These are phyloP conservation scores for Neotropicomus parvogracilis DNA, from an alignment of 1,284 basidiomycete species.

Conservation along the genomic window DNA sequence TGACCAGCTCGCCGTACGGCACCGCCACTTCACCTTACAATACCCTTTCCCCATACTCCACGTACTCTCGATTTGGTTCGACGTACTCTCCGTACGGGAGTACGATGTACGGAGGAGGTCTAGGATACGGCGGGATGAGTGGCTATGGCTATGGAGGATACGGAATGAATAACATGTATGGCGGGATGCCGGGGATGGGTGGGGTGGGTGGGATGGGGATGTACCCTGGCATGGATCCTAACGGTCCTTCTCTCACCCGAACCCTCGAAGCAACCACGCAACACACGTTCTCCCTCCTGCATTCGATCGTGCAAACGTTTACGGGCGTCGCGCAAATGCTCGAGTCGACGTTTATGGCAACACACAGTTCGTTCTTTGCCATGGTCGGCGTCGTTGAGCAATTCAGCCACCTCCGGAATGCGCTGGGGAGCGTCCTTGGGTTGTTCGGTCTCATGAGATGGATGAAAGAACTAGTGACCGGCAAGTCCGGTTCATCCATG, in stretches of 20 bases:
- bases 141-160: conserved; percentile 38
- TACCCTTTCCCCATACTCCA: conserved; percentile 33
- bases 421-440: conserved; percentile 90
- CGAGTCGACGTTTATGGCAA: conserved; percentile 98
- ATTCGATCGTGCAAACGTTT: conserved; percentile 95
- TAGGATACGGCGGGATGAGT: conserved; percentile 35
- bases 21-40: conserved; percentile 32
- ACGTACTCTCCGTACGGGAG: conserved; percentile 41
- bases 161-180: conserved; percentile 43
- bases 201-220: conserved; percentile 46
- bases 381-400: conserved; percentile 99
- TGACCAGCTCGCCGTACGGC: conserved; percentile 31
- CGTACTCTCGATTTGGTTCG: conserved; percentile 47
- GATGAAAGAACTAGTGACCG: conserved; percentile 66
- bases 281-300: conserved; percentile 90
- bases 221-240: conserved; percentile 41
- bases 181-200: conserved; percentile 43
- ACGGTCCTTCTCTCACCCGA: conserved; percentile 74
- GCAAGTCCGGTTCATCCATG: conserved; percentile 42
- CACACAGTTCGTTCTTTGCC: conserved; percentile 96
- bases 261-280: conserved; percentile 88
- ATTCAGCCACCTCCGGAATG: conserved; percentile 86
- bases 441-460: conserved; percentile 87
- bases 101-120: conserved; percentile 43
- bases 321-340: conserved; percentile 96